Evolutionary conservation across 306 rosid genomes (phyloP).

Genomic region (Boehmeria nivea): DNA sequence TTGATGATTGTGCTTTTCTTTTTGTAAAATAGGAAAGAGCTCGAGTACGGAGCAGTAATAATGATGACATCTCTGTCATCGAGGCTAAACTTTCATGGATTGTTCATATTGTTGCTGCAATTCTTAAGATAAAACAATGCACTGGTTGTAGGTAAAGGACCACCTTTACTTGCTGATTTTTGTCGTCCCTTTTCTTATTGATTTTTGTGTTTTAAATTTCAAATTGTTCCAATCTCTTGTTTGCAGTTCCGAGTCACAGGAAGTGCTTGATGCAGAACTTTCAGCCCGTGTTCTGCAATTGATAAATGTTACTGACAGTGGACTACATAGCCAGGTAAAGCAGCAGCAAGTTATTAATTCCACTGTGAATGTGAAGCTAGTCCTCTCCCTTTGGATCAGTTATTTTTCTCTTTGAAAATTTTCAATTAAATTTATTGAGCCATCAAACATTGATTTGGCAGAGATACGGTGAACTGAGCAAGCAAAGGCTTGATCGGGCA

Average conservation of each 20-base stretch:
- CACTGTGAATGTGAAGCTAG: too few relatives aligned
- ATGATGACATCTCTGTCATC: conserved; percentile 58
- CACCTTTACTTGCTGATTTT: conserved; percentile 1
- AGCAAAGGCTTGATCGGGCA: conserved; percentile 97
- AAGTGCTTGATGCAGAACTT: conserved; percentile 93
- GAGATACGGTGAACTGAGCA: conserved; percentile 88
- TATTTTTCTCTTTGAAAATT: background rate
- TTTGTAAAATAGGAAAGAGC: conserved; percentile 74
- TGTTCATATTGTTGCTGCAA: conserved; percentile 92
- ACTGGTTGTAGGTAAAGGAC: conserved; percentile 77
- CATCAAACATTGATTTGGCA: conserved; percentile 34
- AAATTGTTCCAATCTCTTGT: conserved; percentile 19
- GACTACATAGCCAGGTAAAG: conserved; percentile 87
- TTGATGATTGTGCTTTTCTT: conserved; percentile 24
- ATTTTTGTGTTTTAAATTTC: background rate
- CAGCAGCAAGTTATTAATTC: conserved; percentile 9
- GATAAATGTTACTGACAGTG: conserved; percentile 86
- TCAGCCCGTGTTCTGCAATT: conserved; percentile 94
- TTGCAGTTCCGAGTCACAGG: conserved; percentile 81
- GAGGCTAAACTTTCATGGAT: conserved; percentile 99
- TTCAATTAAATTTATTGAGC: background rate
- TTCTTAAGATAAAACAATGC: conserved; percentile 80
- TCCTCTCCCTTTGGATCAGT: too few relatives aligned
- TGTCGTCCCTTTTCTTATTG: conserved; percentile 1
- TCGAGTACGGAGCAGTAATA: conserved; percentile 69